These are phyloP conservation scores for Fraxinus xanthoxyloides DNA, from an alignment of 305 asterid species.

Conservation along the genomic window DNA sequence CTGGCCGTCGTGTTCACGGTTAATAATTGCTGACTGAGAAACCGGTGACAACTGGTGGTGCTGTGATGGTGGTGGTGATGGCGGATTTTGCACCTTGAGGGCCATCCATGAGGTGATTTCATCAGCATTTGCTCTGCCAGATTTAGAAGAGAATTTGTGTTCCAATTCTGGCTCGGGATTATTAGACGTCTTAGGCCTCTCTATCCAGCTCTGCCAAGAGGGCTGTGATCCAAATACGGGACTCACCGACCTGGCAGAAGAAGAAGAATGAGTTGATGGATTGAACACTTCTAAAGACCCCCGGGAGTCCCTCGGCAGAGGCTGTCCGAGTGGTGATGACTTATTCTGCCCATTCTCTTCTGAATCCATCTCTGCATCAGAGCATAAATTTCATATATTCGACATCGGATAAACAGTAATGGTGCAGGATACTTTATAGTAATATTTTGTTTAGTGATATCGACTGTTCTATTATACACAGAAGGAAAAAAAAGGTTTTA, in stretches of 20 bases:
- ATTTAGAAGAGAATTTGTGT: slow-evolving; percentile 14
- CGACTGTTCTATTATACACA: neutral
- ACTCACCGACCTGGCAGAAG: slow-evolving; percentile 28
- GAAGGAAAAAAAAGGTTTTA: neutral
- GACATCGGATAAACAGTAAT: neutral
- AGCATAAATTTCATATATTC: neutral
- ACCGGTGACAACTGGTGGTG: slow-evolving; percentile 10
- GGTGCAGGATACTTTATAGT: neutral
- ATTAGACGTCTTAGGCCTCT: neutral
- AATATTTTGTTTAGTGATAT: neutral
- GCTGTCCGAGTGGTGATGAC: slow-evolving; percentile 36
- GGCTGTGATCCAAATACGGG: slow-evolving; percentile 50
- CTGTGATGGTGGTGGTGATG: neutral
- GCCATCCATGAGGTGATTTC: slow-evolving; percentile 88
- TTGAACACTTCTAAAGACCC: slow-evolving; percentile 89
- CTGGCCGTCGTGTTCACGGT: slow-evolving; percentile 21
- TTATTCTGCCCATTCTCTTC: slow-evolving; percentile 38
- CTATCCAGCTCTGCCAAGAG: slow-evolving; percentile 51
- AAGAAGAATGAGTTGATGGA: slow-evolving; percentile 43
- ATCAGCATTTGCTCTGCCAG: slow-evolving; percentile 30
- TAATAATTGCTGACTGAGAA: slow-evolving; percentile 23
- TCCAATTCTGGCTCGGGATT: slow-evolving; percentile 28
- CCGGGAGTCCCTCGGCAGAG: slow-evolving; percentile 73
- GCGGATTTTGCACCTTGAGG: slow-evolving; percentile 44
- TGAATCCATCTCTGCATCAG: slow-evolving; percentile 44